Conservation (phyloP, 345 rosid species). For the Psidium guajava region DNA sequence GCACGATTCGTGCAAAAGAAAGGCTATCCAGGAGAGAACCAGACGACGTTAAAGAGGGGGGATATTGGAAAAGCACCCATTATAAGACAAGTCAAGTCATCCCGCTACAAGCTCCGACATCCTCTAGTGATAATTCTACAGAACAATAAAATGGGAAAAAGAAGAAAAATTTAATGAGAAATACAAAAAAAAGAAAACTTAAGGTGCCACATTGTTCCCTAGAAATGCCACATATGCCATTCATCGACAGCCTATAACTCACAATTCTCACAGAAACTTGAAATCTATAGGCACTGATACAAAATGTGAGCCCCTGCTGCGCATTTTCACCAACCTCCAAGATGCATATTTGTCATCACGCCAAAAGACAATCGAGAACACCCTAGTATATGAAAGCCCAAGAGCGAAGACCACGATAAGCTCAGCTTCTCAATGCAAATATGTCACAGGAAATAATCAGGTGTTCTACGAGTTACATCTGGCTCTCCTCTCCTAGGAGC, state of each 20-base stretch:
- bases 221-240: conserved; percentile 15
- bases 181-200: not conserved
- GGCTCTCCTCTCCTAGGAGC: conserved; percentile 99
- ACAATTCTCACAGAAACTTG: not conserved
- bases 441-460: conserved; percentile 77
- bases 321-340: not conserved
- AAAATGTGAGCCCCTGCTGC: not conserved
- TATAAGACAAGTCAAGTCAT: conserved; percentile 5
- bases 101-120: conserved; percentile 18
- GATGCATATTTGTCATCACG: not conserved
- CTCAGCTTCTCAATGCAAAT: not conserved
- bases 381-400: not conserved
- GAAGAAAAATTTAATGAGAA: not conserved
- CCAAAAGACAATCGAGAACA: not conserved
- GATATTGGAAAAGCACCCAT: conserved; percentile 6
- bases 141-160: not conserved
- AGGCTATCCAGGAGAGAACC: not conserved
- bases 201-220: conserved; percentile 10
- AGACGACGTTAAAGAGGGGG: not conserved
- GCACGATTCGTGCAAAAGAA: not conserved
- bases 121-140: conserved; percentile 17
- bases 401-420: not conserved
- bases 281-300: not conserved
- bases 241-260: conserved; percentile 6
- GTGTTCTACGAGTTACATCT: conserved; percentile 90